Evolutionary conservation across 2,329 filamentous ascomycete species (phyloP), one percentile per base, ranked within the genome.

Genomic region (Leptographium lundbergii): DNA sequence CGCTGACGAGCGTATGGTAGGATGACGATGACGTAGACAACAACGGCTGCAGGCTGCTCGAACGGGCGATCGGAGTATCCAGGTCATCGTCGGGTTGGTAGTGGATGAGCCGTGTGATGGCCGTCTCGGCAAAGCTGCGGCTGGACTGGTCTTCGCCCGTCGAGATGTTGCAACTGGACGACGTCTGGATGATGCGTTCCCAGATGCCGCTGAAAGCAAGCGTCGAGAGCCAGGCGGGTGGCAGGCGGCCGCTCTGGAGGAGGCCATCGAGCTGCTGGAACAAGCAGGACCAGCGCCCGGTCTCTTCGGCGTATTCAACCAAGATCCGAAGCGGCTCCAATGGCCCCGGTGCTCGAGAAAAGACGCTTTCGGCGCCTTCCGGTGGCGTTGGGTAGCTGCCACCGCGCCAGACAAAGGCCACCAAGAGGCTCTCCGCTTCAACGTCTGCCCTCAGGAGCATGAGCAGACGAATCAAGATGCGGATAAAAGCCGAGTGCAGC

Each of bases 181-280:
- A 60, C 9, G 62, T 62, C 24, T 70, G 70, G 24, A 74, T 66
- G 4, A 72, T 67, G 11, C 66, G 63, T 4, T 68, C 68, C 77
- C 77, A 80, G 32, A 77, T 50, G 1, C 62, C 60, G n/a, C 68
- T 65, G 58, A 78, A 75, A 4, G 69, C 71, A 27, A 64, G 67
- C 0, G 75, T 76, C 6, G 72, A 71, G 29, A 80, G 66, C 77
- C 77, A 80, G 11, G 72, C 68, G 5, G 67, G 57, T 0, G 75
- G 75, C 27, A 80, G 63, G 5, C 62, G 60, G 1, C 67, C 68
- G 36, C 62, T 64, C 5, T 66, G 63, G 27, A 80, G 63, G 22
- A 79, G 62, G 0, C 47, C 59, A 1, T 70, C 66, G 24, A 77
- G 65, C 48, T 73, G 69, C 39, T 70, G 68, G 32, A 77, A 71